Conservation (phyloP, 2,329 filamentous ascomycete species). For the Penicillium occitanis region DNA sequence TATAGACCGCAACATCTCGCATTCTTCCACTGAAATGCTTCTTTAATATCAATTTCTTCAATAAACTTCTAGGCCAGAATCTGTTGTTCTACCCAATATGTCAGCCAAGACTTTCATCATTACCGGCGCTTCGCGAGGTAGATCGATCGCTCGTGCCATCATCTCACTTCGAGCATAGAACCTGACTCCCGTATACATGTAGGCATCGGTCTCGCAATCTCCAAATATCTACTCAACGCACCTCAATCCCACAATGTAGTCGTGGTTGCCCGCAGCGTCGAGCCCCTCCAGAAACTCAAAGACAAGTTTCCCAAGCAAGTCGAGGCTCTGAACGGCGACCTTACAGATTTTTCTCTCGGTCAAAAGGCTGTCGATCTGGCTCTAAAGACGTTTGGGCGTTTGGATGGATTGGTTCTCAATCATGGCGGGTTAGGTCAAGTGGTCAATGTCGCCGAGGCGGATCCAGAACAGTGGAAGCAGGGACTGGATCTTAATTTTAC, state of each 20-base stretch:
- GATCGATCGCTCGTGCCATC: not conserved
- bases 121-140: constrained; percentile 64
- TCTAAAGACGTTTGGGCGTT: constrained; percentile 58
- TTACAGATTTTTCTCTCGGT: constrained; percentile 55
- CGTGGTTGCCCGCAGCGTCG: constrained; percentile 56
- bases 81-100: constrained; percentile 33
- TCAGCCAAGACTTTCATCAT: constrained; percentile 69
- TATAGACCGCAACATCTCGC: not conserved
- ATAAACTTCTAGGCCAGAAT: not conserved
- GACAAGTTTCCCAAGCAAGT: constrained; percentile 56
- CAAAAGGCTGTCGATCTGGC: constrained; percentile 65
- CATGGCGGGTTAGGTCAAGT: constrained; percentile 79
- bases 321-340: constrained; percentile 57
- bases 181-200: not conserved
- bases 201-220: constrained; percentile 63
- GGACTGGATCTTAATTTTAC: constrained; percentile 86
- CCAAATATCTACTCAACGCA: constrained; percentile 57
- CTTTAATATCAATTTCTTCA: not conserved
- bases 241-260: constrained; percentile 56
- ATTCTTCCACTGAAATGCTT: not conserved
- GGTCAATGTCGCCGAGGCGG: constrained; percentile 64
- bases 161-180: not conserved
- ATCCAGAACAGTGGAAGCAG: constrained; percentile 69
- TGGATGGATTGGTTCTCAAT: constrained; percentile 85
- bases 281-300: constrained; percentile 56